Base-by-base conservation (phyloP, 176 grass and related monocot genomes). In the Puya raimondii region DNA sequence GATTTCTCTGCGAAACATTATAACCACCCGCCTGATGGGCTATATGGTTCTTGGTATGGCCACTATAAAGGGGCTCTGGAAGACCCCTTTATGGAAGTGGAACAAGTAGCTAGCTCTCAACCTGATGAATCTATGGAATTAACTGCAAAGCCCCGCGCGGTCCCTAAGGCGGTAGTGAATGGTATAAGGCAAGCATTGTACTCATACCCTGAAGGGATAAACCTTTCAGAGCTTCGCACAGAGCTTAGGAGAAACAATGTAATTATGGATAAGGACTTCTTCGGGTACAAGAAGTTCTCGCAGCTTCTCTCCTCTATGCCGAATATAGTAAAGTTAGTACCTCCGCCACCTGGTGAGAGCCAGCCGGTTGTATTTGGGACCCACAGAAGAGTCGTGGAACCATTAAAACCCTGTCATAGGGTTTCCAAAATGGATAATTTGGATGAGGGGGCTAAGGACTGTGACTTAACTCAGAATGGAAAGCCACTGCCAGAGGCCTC, bases 41-140 rank as follows among this genome's bases (percentile, higher is more conserved):
- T 81, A 27, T 83, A 72, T 78, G 89, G 87, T 72, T 97, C 94
- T 74, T 97, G 94, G 94, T 97, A 97, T 86, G 94, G 89, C 53
- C 71, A 84, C 65, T 80, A 75, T 79, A 92, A 81, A 83, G 87
- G 78, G 78, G 63, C 61, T 54, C 84, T 99, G n/a, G 80, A 85
- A 57, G 75, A 99, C 59, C 80, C 89, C 10, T 93, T 88, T 48
- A 23, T 15, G 7, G 64, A 48, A 0, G 11, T 63, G 4, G 71
- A 76, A 22, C 71, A 77, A 71, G 71, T 69, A 20, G 3, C 56
- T 23, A 79, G 80, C 68, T 76, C 52, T 4, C 79, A 77, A 73
- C 67, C 73, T 49, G 70, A 87, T 21, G 79, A 92, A 83, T 49
- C 63, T 48, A 75, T 84, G 72, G 61, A 79, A 57, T 47, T 29